These are phyloP conservation scores for Lentinula novae-zelandiae DNA, from an alignment of 1,284 basidiomycete genomes.

Conservation along the genomic window DNA sequence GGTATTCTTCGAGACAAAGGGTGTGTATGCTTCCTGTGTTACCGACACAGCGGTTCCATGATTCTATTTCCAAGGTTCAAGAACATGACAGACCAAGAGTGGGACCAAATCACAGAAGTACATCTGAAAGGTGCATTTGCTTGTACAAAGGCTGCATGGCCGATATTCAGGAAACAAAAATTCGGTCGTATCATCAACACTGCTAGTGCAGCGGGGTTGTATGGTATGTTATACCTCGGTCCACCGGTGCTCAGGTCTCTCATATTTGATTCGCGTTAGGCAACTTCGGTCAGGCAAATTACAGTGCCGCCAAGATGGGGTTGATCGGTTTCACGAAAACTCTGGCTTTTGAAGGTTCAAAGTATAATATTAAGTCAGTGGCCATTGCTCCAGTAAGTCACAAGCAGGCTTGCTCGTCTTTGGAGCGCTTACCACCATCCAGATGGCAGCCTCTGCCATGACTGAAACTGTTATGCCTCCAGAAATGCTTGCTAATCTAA, in stretches of 20 bases:
- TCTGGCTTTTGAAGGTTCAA: slow-evolving; percentile 85
- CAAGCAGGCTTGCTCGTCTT: neutral
- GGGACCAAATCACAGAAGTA: slow-evolving; percentile 84
- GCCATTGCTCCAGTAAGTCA: slow-evolving; percentile 82
- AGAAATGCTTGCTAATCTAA: slow-evolving; percentile 92
- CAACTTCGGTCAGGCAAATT: slow-evolving; percentile 97
- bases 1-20: slow-evolving; percentile 86
- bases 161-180: slow-evolving; percentile 92
- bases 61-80: slow-evolving; percentile 58
- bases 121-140: slow-evolving; percentile 94
- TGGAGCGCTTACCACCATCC: slow-evolving; percentile 9
- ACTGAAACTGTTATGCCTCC: slow-evolving; percentile 95
- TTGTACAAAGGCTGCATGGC: slow-evolving; percentile 98
- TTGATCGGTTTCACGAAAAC: slow-evolving; percentile 91
- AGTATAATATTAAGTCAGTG: slow-evolving; percentile 89
- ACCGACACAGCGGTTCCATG: neutral
- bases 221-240: slow-evolving; percentile 44
- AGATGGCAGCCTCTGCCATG: slow-evolving; percentile 93
- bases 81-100: slow-evolving; percentile 90
- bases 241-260: neutral
- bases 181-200: slow-evolving; percentile 93
- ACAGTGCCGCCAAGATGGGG: slow-evolving; percentile 88
- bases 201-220: slow-evolving; percentile 84
- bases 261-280: slow-evolving; percentile 43
- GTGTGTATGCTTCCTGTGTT: slow-evolving; percentile 37